Evolutionary conservation across 257 asterid species (phyloP).

Genomic region (Orobanche coerulescens): DNA sequence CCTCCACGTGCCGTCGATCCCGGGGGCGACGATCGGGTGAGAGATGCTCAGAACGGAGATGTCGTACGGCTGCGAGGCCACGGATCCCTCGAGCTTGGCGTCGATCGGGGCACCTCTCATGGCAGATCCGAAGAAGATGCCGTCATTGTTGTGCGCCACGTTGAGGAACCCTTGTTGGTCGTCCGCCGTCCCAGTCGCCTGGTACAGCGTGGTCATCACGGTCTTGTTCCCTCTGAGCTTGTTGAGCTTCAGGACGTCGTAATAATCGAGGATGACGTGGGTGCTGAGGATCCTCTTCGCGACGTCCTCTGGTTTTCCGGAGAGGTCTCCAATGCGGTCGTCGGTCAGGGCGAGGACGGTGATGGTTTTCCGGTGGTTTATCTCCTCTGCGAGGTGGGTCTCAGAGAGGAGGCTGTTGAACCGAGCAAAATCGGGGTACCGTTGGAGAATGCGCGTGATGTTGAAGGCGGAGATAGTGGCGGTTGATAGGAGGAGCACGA

Average conservation of each 20-base stretch:
- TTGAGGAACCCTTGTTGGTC: constrained; percentile 55
- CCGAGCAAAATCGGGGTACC: constrained; percentile 40
- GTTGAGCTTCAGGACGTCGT: constrained; percentile 43
- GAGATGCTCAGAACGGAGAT: constrained; percentile 55
- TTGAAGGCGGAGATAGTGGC: constrained; percentile 39
- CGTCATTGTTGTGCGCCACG: constrained; percentile 31
- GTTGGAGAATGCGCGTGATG: constrained; percentile 44
- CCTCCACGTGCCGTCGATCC: constrained; percentile 32
- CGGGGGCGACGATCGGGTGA: constrained; percentile 41
- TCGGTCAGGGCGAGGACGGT: constrained; percentile 60
- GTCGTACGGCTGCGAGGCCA: constrained; percentile 45
- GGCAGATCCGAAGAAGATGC: constrained; percentile 56
- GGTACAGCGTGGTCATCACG: constrained; percentile 48
- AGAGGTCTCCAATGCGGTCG: constrained; percentile 31
- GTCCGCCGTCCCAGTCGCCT: constrained; percentile 36
- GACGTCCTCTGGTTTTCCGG: constrained; percentile 31
- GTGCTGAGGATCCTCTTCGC: constrained; percentile 37
- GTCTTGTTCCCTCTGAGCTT: constrained; percentile 30
- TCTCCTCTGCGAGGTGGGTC: constrained; percentile 31
- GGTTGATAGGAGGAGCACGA: constrained; percentile 29
- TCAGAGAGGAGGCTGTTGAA: constrained; percentile 38
- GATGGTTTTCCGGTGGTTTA: constrained; percentile 43
- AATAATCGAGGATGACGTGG: constrained; percentile 73
- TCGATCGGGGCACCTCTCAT: constrained; percentile 31
- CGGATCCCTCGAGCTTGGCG: constrained; percentile 25